A percentile compares a stretch with the other conserved stretches of the same genome.
These are phyloP conservation scores for Mrakia gelida DNA, from an alignment of 768 basidiomycete genomes.

Conservation along the genomic window DNA sequence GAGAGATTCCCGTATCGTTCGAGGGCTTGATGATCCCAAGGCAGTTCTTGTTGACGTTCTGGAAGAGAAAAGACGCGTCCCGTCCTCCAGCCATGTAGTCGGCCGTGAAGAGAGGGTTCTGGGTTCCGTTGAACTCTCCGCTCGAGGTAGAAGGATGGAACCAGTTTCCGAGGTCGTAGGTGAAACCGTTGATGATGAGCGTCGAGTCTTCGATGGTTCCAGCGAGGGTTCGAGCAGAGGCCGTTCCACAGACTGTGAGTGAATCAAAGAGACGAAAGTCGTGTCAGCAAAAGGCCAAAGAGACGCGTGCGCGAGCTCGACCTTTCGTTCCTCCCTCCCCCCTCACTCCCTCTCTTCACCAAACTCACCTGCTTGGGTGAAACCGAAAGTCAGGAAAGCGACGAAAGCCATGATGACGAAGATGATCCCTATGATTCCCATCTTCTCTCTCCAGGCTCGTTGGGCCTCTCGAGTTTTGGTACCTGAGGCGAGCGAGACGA, in stretches of 20 bases:
- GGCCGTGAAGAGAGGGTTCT: constrained; percentile 77
- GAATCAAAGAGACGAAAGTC: no score
- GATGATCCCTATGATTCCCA: constrained; percentile 82
- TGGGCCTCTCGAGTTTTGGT: constrained; percentile 86
- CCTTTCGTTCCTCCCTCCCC: no score
- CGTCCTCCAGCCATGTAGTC: constrained; percentile 74
- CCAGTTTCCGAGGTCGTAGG: constrained; percentile 85
- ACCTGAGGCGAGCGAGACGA: constrained; percentile 49
- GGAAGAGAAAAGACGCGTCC: constrained; percentile 92
- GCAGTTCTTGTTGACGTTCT: constrained; percentile 82
- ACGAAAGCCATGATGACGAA: constrained; percentile 80
- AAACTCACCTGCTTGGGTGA: constrained; percentile 60
- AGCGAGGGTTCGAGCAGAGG: constrained; percentile 74
- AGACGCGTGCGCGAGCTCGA: no score
- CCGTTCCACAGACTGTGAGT: constrained; percentile 70
- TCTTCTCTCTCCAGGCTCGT: constrained; percentile 97
- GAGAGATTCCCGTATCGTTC: constrained; percentile 50
- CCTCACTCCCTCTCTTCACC: no score
- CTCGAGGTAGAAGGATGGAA: constrained; percentile 75
- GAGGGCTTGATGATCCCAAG: constrained; percentile 62
- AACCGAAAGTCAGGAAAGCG: constrained; percentile 97
- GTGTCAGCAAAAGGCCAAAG: no score
- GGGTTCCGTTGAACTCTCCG: constrained; percentile 64
- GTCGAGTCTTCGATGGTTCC: constrained; percentile 71
- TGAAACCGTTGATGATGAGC: constrained; percentile 89